phyloP scores from a whole-genome alignment of 306 rosid species.

The Amphicarpaea edgeworthii region DNA sequence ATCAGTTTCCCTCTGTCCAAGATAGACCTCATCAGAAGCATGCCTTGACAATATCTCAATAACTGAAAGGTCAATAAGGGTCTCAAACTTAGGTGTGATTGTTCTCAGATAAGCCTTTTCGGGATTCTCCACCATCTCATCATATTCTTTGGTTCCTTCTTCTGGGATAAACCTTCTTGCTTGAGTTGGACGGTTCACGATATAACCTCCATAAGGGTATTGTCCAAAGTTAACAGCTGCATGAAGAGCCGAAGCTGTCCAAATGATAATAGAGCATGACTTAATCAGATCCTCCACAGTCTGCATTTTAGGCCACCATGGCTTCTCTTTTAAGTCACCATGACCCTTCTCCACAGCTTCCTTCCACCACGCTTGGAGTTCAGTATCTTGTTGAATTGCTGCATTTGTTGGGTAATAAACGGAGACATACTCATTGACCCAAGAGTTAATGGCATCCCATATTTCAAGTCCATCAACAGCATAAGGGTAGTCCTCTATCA shows the following conservation, averaged over 20 bases:
- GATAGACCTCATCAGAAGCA: slow-evolving; percentile 66
- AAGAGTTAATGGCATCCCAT: slow-evolving; percentile 69
- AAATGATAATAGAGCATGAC: slow-evolving; percentile 58
- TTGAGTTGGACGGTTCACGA: slow-evolving; percentile 70
- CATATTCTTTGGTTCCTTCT: slow-evolving; percentile 59
- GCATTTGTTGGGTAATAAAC: slow-evolving; percentile 57
- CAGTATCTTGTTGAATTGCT: slow-evolving; percentile 54
- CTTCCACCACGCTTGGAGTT: slow-evolving; percentile 79
- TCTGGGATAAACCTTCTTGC: slow-evolving; percentile 66
- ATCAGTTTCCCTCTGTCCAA: slow-evolving; percentile 56
- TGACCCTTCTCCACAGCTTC: slow-evolving; percentile 69
- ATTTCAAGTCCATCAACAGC: slow-evolving; percentile 71
- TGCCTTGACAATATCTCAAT: slow-evolving; percentile 79
- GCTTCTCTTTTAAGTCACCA: slow-evolving; percentile 62
- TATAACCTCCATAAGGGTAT: slow-evolving; percentile 77
- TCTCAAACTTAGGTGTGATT: slow-evolving; percentile 64
- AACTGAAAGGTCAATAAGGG: slow-evolving; percentile 65
- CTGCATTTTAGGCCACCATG: slow-evolving; percentile 76
- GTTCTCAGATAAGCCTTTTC: slow-evolving; percentile 63
- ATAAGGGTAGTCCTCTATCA: slow-evolving; percentile 72
- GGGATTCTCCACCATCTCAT: slow-evolving; percentile 58
- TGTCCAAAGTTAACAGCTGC: slow-evolving; percentile 80
- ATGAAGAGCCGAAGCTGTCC: slow-evolving; percentile 82
- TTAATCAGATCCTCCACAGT: slow-evolving; percentile 51
- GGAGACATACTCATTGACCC: slow-evolving; percentile 64